Evolutionary conservation across 2,329 filamentous ascomycete genomes (phyloP), one percentile per base, ranked within the genome.

Genomic region (Ilyonectria destructans): DNA sequence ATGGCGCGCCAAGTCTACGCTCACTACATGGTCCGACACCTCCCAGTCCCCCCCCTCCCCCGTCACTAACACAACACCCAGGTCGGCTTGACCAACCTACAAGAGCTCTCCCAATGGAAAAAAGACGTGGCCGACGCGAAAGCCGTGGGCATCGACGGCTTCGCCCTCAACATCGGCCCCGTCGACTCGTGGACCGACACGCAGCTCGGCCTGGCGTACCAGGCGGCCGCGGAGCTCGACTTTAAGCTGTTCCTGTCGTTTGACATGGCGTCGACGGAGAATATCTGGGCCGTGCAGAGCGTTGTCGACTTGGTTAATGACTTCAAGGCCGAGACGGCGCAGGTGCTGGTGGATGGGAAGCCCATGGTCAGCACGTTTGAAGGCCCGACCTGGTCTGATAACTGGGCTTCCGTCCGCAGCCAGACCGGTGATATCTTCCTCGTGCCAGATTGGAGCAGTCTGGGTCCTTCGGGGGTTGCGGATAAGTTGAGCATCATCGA

Each of bases 321-420:
- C 26, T 82, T 77, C 67, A 69, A 68, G 52, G 40, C 10, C 19
- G 62, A 70, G n/a, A 9, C 61, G 0, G 75, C 77, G 3, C 78
- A 82, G 73, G 80, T 74, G 51, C 68, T 71, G 13, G 67, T 73
- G 40, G 70, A 77, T 46, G 67, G 62, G 1, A 67, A 80, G 60
- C 82, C 85, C 0, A 78, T 88, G 26, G 86, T 86, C 5, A 86
- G 83, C 4, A 88, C 86, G 0, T 89, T 88, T 64, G 86, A 88
- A 73, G 86, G 87, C 0, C 72, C 79, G 0, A 69, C 62, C 10
- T 82, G 83, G 54, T 77, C 80, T 13, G 75, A 71, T 2, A 82
- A 87, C 67, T 88, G 86, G 85, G 58, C 69, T 17, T 72, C 71
- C 1, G 85, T 88, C 67, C 82, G 83, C 62, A 65, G 71, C 33